These are phyloP conservation scores for Phylloporus rhodoxanthus DNA, from an alignment of 768 basidiomycete species.

Conservation along the genomic window DNA sequence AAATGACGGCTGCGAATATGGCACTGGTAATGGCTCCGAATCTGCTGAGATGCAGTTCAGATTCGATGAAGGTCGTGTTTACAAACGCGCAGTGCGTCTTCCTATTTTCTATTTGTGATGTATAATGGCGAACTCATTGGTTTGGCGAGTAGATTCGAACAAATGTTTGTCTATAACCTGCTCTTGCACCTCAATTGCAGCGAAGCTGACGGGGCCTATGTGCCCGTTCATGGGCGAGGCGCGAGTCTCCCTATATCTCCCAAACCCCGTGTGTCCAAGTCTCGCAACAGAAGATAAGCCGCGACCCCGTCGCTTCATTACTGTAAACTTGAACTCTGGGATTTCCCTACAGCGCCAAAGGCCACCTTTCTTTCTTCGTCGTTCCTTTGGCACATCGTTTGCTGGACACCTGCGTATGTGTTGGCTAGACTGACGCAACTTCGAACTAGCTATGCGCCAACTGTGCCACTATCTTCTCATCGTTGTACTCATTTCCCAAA, in stretches of 20 bases:
- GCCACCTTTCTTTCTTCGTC: neutral
- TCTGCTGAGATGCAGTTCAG: slow-evolving; percentile 77
- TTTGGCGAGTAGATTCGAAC: slow-evolving; percentile 59
- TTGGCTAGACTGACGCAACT: neutral
- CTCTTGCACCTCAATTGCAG: slow-evolving; percentile 72
- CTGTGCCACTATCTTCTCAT: neutral
- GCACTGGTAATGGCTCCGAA: slow-evolving; percentile 93
- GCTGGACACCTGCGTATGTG: neutral
- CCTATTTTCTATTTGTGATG: slow-evolving; percentile 1
- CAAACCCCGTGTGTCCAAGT: slow-evolving; percentile 47
- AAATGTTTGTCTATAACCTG: slow-evolving; percentile 82
- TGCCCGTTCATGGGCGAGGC: slow-evolving; percentile 73
- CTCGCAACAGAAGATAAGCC: slow-evolving; percentile 44
- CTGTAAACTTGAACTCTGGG: neutral
- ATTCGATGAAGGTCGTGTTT: slow-evolving; percentile 84
- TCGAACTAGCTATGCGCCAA: neutral
- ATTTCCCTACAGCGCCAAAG: neutral
- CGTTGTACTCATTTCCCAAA: slow-evolving; percentile 14
- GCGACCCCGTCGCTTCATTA: neutral
- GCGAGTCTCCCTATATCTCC: slow-evolving; percentile 46
- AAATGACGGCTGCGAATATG: slow-evolving; percentile 87
- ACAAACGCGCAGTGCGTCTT: slow-evolving; percentile 80
- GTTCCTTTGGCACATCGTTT: neutral
- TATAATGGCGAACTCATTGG: slow-evolving; percentile 5
- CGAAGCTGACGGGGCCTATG: slow-evolving; percentile 71